phyloP scores from a whole-genome alignment of 352 stramenopile species.

The Phytophthora aleatoria region DNA sequence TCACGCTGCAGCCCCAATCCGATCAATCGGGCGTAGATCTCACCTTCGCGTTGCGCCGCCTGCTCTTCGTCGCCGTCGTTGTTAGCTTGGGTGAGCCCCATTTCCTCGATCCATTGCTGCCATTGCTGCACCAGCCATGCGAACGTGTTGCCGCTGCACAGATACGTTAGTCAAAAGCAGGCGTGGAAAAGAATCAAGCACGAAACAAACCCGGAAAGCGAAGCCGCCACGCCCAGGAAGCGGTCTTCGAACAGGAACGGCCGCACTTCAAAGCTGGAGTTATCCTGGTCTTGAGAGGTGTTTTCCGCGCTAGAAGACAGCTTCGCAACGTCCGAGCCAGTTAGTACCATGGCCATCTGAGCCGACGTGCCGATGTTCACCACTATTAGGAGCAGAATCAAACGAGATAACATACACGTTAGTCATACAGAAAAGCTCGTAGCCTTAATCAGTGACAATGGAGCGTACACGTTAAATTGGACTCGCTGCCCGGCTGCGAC shows the following conservation, averaged over 20 bases:
- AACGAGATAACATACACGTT: slow-evolving; percentile 3
- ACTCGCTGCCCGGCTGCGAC: slow-evolving; percentile 16
- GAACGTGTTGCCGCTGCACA: slow-evolving; percentile 67
- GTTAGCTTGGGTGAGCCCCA: slow-evolving; percentile 33
- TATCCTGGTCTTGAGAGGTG: slow-evolving; percentile 4
- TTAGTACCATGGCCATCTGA: slow-evolving; percentile 74
- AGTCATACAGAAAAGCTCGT: slow-evolving; percentile 6
- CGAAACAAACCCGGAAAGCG: slow-evolving; percentile 63
- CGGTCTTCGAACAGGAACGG: slow-evolving; percentile 64
- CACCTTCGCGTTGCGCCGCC: slow-evolving; percentile 24
- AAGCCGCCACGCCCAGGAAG: slow-evolving; percentile 72
- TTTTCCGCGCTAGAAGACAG: slow-evolving; percentile 10
- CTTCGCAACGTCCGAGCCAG: slow-evolving; percentile 36
- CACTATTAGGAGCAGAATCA: slow-evolving; percentile 41
- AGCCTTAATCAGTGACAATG: slow-evolving; percentile 2
- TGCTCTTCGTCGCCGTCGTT: slow-evolving; percentile 22
- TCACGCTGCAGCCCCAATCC: slow-evolving; percentile 46
- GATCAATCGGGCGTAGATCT: slow-evolving; percentile 64
- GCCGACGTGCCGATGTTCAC: slow-evolving; percentile 86
- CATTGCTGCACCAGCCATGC: slow-evolving; percentile 71
- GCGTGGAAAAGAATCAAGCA: not conserved
- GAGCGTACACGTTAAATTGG: slow-evolving; percentile 53
- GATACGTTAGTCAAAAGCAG: slow-evolving; percentile 4
- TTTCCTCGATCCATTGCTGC: slow-evolving; percentile 55
- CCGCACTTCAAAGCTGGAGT: slow-evolving; percentile 71